A percentile compares a stretch with the other conserved stretches of the same genome.
phyloP scores from a whole-genome alignment of 179 eudicot genomes.

The Carnegiea gigantea region DNA sequence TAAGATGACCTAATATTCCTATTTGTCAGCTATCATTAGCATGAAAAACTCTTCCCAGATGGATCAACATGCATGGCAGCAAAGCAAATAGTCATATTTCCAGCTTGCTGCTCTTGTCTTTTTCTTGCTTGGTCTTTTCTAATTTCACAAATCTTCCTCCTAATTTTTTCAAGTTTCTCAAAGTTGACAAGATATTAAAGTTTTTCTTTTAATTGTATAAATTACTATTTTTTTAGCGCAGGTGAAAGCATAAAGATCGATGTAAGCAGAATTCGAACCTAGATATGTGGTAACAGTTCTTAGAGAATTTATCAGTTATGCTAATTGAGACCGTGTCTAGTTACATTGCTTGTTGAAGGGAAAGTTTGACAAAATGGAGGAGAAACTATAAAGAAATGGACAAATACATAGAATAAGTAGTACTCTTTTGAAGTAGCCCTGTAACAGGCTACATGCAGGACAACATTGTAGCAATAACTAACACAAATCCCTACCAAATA shows the following conservation, averaged over 20 bases:
- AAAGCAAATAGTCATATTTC: neutral
- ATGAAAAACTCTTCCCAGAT: neutral
- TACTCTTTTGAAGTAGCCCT: neutral
- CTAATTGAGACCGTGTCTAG: too few species aligned
- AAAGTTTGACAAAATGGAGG: neutral
- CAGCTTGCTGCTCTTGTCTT: slow-evolving; percentile 5
- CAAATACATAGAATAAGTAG: slow-evolving; percentile 18
- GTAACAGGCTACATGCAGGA: neutral
- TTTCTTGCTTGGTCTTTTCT: neutral
- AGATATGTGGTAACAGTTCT: too few species aligned
- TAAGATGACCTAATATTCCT: neutral
- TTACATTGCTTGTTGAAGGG: neutral
- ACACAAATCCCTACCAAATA: slow-evolving; percentile 11
- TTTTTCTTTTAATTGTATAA: too few species aligned
- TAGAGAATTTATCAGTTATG: too few species aligned
- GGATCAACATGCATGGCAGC: neutral
- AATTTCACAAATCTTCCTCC: neutral
- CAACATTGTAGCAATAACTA: slow-evolving; percentile 23
- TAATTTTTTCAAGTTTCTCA: neutral
- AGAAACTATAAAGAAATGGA: slow-evolving; percentile 18
- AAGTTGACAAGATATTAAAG: neutral
- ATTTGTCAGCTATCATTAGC: neutral
- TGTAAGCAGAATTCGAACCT: too few species aligned
- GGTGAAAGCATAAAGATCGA: too few species aligned
- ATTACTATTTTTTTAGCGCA: too few species aligned